Evolutionary conservation across 2,329 filamentous ascomycete species (phyloP).

Genomic region (Bipolaris oryzae): DNA sequence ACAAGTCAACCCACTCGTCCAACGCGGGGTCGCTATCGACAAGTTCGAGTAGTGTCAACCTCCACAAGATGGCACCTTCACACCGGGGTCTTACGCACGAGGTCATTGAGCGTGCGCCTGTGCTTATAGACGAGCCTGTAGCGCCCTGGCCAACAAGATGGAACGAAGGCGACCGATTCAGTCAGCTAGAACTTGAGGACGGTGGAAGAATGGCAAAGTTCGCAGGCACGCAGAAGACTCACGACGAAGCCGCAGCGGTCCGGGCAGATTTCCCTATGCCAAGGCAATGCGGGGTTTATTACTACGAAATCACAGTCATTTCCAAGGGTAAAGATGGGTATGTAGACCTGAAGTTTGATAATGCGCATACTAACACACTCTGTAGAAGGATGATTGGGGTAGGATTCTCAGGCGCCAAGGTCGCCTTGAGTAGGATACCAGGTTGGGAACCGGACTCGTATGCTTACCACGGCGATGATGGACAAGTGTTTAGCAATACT

Average conservation of each 20-base stretch:
- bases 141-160: slow-evolving; percentile 81
- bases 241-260: slow-evolving; percentile 79
- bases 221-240: slow-evolving; percentile 60
- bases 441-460: slow-evolving; percentile 71
- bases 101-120: slow-evolving; percentile 75
- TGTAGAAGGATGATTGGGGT: slow-evolving; percentile 58
- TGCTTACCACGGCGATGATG: slow-evolving; percentile 71
- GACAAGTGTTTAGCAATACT: slow-evolving; percentile 65
- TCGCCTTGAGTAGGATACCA: slow-evolving; percentile 64
- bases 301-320: slow-evolving; percentile 77
- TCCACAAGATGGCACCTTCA: slow-evolving; percentile 66
- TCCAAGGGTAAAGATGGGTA: slow-evolving; percentile 72
- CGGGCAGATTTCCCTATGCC: slow-evolving; percentile 88
- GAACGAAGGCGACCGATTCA: slow-evolving; percentile 78
- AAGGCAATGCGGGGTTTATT: slow-evolving; percentile 88
- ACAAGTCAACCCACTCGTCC: slow-evolving; percentile 52
- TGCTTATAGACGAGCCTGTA: slow-evolving; percentile 64
- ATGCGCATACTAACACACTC: slow-evolving; percentile 26
- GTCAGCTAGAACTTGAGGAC: slow-evolving; percentile 72
- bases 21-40: slow-evolving; percentile 58
- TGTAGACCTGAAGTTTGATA: slow-evolving; percentile 44
- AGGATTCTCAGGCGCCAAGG: slow-evolving; percentile 66
- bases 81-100: slow-evolving; percentile 84
- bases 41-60: slow-evolving; percentile 62
- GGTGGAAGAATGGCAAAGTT: slow-evolving; percentile 76